Evolutionary conservation across 208 protist species (phyloP).

Genomic region (Trypanosoma mega): DNA sequence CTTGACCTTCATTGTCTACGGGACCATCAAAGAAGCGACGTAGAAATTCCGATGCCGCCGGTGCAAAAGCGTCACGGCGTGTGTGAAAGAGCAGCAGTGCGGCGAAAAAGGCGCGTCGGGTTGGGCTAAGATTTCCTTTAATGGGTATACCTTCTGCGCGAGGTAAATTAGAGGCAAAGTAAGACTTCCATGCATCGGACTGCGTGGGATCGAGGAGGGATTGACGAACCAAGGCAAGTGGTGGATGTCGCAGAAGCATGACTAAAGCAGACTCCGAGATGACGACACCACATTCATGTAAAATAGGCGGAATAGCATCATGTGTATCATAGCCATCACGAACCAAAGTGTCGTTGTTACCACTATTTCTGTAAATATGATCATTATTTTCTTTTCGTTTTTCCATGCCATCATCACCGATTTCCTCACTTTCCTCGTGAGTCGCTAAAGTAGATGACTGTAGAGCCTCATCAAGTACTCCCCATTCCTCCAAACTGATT

Average conservation of each 20-base stretch:
- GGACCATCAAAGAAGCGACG: conserved; percentile 62
- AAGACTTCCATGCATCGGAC: conserved; percentile 42
- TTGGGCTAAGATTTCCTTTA: conserved; percentile 5
- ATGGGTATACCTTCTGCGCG: conserved; percentile 32
- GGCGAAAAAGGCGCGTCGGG: conserved; percentile 58
- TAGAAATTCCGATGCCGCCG: conserved; percentile 55
- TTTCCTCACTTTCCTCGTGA: neutral
- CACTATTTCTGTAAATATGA: neutral
- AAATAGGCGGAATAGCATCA: conserved; percentile 21
- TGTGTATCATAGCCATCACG: too few relatives aligned
- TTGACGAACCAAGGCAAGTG: conserved; percentile 61
- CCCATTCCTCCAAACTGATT: conserved; percentile 74
- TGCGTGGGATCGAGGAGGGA: conserved; percentile 42
- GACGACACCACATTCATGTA: conserved; percentile 18
- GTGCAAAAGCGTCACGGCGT: conserved; percentile 73
- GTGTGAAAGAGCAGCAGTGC: conserved; percentile 69
- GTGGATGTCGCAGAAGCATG: conserved; percentile 45
- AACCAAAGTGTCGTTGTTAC: neutral
- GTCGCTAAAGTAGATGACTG: neutral
- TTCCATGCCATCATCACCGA: neutral
- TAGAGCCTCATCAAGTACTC: conserved; percentile 40
- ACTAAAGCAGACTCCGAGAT: conserved; percentile 35
- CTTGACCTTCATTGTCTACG: neutral
- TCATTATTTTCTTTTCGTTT: neutral
- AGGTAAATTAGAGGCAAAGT: conserved; percentile 49